A percentile compares a stretch with the other conserved stretches of the same genome.
phyloP scores from a whole-genome alignment of 2,329 filamentous ascomycete genomes.

The Neonectria neomacrospora region DNA sequence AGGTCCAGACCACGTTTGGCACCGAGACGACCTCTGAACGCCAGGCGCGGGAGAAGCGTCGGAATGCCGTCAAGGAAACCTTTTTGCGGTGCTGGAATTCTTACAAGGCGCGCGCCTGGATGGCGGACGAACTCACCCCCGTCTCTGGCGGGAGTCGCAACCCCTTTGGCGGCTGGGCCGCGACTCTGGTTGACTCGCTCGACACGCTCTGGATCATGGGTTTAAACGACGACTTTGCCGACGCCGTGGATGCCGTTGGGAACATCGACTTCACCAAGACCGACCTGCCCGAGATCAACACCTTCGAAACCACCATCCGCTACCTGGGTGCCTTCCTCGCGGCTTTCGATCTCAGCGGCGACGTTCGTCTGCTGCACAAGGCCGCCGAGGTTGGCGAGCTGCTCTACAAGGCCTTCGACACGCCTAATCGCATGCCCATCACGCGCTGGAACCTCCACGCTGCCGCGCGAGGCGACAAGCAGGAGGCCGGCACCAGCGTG shows the following conservation, averaged over 20 bases:
- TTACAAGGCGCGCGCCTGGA: constrained; percentile 73
- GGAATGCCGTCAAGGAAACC: constrained; percentile 54
- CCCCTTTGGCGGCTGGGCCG: constrained; percentile 74
- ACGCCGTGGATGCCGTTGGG: constrained; percentile 68
- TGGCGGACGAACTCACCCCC: constrained; percentile 71
- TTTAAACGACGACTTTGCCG: constrained; percentile 71
- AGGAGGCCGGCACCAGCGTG: constrained; percentile 50
- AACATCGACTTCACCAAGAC: constrained; percentile 71
- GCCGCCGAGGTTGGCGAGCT: constrained; percentile 72
- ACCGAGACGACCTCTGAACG: constrained; percentile 40
- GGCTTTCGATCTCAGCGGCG: constrained; percentile 74
- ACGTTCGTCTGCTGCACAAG: constrained; percentile 67
- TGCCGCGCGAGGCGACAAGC: constrained; percentile 47
- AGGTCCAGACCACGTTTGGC: constrained; percentile 48
- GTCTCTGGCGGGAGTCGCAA: constrained; percentile 63
- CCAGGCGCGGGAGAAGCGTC: constrained; percentile 49
- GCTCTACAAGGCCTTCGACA: constrained; percentile 74
- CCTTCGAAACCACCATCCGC: constrained; percentile 78
- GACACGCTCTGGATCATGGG: constrained; percentile 82
- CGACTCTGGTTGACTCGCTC: constrained; percentile 73
- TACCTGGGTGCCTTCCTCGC: constrained; percentile 76
- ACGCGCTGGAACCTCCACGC: constrained; percentile 59
- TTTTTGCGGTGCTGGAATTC: constrained; percentile 61
- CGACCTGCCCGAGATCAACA: constrained; percentile 61
- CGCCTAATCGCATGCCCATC: constrained; percentile 72